Evolutionary conservation across 495 filamentous ascomycete genomes (phyloP).

Genomic region (Penicillium bovifimosum): DNA sequence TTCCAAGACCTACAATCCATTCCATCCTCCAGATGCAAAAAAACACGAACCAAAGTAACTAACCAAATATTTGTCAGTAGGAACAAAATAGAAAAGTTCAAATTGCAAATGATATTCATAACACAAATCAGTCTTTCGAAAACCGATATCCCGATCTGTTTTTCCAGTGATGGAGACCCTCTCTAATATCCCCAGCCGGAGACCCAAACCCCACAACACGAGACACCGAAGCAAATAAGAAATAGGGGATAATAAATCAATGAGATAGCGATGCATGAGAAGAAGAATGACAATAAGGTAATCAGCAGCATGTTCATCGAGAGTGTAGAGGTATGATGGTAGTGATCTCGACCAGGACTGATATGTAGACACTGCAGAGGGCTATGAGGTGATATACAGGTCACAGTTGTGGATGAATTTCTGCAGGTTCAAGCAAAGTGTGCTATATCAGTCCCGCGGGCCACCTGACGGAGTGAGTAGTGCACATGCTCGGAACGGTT

Average conservation of each 20-base stretch:
- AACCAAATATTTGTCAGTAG: neutral
- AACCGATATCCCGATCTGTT: conserved; percentile 17
- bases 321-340: neutral
- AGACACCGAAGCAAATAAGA: conserved; percentile 18
- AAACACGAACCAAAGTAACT: conserved; percentile 14
- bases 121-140: conserved; percentile 17
- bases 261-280: neutral
- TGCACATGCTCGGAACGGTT: neutral
- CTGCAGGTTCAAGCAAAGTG: neutral
- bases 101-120: conserved; percentile 7
- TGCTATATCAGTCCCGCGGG: neutral
- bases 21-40: conserved; percentile 8
- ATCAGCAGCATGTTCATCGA: conserved; percentile 2
- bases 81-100: conserved; percentile 9
- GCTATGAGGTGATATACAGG: neutral
- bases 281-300: neutral
- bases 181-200: conserved; percentile 31
- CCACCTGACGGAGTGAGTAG: neutral
- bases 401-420: neutral
- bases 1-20: conserved; percentile 3
- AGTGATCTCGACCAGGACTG: neutral
- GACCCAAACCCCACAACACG: conserved; percentile 26
- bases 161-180: conserved; percentile 36
- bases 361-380: neutral
- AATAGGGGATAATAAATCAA: neutral